A percentile compares a stretch with the other conserved stretches of the same genome.
Conservation (phyloP, 2,329 filamentous ascomycete genomes). For the Penicillium hordei region DNA sequence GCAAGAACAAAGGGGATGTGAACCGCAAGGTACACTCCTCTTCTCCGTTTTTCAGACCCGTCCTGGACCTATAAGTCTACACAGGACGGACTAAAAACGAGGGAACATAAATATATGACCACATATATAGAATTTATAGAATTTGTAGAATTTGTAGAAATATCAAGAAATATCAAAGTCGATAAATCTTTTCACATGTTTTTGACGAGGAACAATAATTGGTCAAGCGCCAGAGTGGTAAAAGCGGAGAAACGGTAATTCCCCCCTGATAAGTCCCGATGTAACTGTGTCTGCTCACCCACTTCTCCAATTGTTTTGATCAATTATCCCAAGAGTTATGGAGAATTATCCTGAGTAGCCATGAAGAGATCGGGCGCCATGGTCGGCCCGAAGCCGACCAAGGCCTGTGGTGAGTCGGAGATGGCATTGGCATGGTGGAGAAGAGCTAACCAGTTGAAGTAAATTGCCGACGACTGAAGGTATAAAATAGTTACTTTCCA, state of each 20-base stretch:
- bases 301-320: not conserved
- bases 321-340: not conserved
- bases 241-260: conserved; percentile 10
- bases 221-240: not conserved
- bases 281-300: not conserved
- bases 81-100: conserved; percentile 58
- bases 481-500: conserved; percentile 6
- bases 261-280: not conserved
- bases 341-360: conserved; percentile 4
- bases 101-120: conserved; percentile 45
- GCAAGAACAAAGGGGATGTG: conserved; percentile 48
- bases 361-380: conserved; percentile 22
- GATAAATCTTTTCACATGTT: not conserved
- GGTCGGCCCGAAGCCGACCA: conserved; percentile 32
- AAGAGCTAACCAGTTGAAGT: conserved; percentile 21
- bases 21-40: conserved; percentile 34
- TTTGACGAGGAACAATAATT: not conserved
- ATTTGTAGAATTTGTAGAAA: not conserved
- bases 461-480: conserved; percentile 35
- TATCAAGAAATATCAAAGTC: not conserved
- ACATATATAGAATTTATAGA: too few species aligned
- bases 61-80: conserved; percentile 47
- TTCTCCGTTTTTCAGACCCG: conserved; percentile 58
- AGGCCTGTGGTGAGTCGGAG: conserved; percentile 30
- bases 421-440: not conserved